Conservation (phyloP, 331 rosid species). For the Acacia concinna region DNA sequence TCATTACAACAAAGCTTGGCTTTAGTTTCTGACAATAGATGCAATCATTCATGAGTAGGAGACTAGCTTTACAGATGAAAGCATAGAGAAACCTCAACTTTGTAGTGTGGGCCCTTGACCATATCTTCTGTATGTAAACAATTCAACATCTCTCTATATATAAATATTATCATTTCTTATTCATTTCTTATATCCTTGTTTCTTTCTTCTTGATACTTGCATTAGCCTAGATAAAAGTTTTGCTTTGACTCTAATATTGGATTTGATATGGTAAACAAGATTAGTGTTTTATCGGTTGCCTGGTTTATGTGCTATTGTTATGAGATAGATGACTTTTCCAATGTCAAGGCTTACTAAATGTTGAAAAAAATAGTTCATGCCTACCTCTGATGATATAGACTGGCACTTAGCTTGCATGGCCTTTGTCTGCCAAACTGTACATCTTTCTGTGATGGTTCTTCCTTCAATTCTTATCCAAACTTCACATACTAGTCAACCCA, state of each 20-base stretch:
- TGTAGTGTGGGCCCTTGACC: constrained; percentile 4
- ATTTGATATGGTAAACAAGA: neutral
- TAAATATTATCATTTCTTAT: constrained; percentile 14
- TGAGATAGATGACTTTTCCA: neutral
- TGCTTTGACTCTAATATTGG: neutral
- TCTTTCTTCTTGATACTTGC: neutral
- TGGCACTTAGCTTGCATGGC: neutral
- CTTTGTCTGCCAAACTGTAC: neutral
- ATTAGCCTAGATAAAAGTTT: neutral
- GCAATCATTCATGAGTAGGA: constrained; percentile 40
- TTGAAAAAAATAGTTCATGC: neutral
- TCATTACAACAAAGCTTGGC: constrained; percentile 8
- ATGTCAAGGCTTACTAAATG: neutral
- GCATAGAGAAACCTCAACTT: constrained; percentile 31
- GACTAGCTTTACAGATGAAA: constrained; percentile 26
- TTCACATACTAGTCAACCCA: neutral
- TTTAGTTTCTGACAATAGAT: constrained; percentile 37
- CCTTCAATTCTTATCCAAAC: neutral
- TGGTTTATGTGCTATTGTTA: neutral
- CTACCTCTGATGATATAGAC: neutral
- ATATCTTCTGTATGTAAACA: neutral
- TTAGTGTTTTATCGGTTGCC: neutral
- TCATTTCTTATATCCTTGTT: neutral
- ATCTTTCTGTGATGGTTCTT: neutral
- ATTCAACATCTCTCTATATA: constrained; percentile 45